phyloP scores from a whole-genome alignment of 176 grass and related monocot genomes.

The Echinochloa phyllopogon region DNA sequence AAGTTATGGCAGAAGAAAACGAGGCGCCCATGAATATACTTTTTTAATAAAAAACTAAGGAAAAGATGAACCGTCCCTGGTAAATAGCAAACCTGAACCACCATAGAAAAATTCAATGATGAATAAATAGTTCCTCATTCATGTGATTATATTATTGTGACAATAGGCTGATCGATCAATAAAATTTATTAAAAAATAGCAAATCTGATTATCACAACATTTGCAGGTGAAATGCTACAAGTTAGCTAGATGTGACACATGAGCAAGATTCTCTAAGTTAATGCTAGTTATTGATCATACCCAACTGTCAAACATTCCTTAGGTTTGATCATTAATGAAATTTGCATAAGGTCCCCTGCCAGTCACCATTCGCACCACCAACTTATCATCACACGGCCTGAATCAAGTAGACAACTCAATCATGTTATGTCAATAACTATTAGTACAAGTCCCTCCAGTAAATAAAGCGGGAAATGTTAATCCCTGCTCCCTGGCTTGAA shows the following conservation, averaged over 20 bases:
- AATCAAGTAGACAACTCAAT: conserved; percentile 4
- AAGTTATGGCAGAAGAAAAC: conserved; percentile 1
- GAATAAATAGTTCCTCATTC: background rate
- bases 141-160: background rate
- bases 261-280: conserved; percentile 24
- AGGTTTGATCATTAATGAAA: conserved; percentile 41
- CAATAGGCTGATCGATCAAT: background rate
- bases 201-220: conserved; percentile 9
- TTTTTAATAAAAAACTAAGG: background rate
- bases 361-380: background rate
- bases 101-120: background rate
- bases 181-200: background rate
- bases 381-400: background rate
- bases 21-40: background rate
- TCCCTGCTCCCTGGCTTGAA: background rate
- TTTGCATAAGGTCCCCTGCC: conserved; percentile 1
- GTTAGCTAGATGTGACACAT: background rate
- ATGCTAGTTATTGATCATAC: conserved; percentile 17
- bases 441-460: background rate
- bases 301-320: conserved; percentile 34
- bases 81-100: background rate
- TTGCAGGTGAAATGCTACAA: background rate
- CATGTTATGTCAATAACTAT: background rate
- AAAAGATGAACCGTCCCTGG: background rate
- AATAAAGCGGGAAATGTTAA: background rate